A percentile compares a stretch with the other conserved stretches of the same genome.
These are phyloP conservation scores for Verticillium klebahnii DNA, from an alignment of 2,329 filamentous ascomycete species.

Conservation along the genomic window DNA sequence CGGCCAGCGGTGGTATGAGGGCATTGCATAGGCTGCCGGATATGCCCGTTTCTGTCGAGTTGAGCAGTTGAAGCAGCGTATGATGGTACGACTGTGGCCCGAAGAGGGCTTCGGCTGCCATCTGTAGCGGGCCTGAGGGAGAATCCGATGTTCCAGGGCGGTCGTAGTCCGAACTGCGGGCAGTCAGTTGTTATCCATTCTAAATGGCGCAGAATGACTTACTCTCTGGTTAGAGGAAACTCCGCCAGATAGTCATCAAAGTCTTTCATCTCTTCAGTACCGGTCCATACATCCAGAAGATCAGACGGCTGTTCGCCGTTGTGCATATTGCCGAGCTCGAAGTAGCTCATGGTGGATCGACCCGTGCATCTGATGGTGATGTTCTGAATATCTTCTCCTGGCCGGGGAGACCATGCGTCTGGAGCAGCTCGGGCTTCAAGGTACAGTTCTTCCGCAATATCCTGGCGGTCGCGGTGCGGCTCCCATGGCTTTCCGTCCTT, in stretches of 20 bases:
- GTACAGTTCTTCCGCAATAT: slow-evolving; percentile 7
- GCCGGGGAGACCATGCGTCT: slow-evolving; percentile 3
- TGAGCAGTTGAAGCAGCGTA: slow-evolving; percentile 4
- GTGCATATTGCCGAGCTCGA: slow-evolving; percentile 9
- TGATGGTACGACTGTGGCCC: slow-evolving; percentile 7
- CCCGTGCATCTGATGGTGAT: slow-evolving; percentile 8
- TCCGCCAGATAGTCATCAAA: slow-evolving; percentile 12
- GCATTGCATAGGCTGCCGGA: neutral
- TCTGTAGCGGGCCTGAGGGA: slow-evolving; percentile 4
- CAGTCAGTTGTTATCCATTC: neutral
- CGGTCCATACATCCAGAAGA: slow-evolving; percentile 5
- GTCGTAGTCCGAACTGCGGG: slow-evolving; percentile 5
- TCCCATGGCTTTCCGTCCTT: neutral
- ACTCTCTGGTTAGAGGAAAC: slow-evolving; percentile 9
- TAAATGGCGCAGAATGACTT: neutral
- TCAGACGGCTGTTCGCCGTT: slow-evolving; percentile 1
- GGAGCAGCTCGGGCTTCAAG: slow-evolving; percentile 5
- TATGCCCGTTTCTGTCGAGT: neutral
- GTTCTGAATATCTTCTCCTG: slow-evolving; percentile 2
- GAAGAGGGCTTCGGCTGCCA: slow-evolving; percentile 8
- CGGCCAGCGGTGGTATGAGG: neutral
- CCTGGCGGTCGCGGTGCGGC: slow-evolving; percentile 2
- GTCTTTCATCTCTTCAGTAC: slow-evolving; percentile 8
- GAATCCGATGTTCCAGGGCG: slow-evolving; percentile 6
- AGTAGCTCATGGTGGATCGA: slow-evolving; percentile 8